A percentile compares a stretch with the other conserved stretches of the same genome.
Evolutionary conservation across 768 basidiomycete species (phyloP).

Genomic region (Pleurotus pulmonarius): DNA sequence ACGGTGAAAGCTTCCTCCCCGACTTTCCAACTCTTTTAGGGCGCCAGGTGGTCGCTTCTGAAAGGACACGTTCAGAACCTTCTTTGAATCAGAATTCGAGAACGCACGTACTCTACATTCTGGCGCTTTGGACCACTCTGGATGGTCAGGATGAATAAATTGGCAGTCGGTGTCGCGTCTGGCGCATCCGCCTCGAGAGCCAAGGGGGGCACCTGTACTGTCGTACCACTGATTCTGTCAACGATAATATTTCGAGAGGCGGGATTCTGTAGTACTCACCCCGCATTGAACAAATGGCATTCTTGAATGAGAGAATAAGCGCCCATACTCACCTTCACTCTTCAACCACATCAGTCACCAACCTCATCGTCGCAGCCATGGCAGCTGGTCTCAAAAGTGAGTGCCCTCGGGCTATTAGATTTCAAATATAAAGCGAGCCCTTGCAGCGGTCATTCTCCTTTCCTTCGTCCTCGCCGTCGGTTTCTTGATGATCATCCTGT

Average conservation of each 20-base stretch:
- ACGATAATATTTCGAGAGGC: neutral
- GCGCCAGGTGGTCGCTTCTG: too few relatives aligned
- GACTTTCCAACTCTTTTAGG: too few relatives aligned
- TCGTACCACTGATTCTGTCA: neutral
- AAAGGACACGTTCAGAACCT: too few relatives aligned
- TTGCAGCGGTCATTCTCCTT: conserved; percentile 86
- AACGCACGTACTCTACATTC: neutral
- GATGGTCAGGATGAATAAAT: conserved; percentile 1
- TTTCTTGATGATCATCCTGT: conserved; percentile 96
- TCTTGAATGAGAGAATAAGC: neutral
- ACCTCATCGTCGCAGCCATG: conserved; percentile 31
- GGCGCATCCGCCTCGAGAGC: neutral
- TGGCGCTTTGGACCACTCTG: neutral
- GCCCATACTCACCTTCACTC: neutral
- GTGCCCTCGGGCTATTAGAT: conserved; percentile 13
- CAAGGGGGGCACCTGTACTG: neutral
- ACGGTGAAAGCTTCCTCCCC: too few relatives aligned
- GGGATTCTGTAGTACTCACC: neutral
- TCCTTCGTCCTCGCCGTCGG: conserved; percentile 97
- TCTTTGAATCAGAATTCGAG: too few relatives aligned
- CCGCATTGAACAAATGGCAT: conserved; percentile 5
- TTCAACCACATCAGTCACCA: neutral
- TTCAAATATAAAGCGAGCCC: too few relatives aligned
- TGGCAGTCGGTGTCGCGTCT: neutral
- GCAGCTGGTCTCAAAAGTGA: conserved; percentile 70